Conservation (phyloP, 192 early-diverging fungal genomes). For the Backusella australiensis region DNA sequence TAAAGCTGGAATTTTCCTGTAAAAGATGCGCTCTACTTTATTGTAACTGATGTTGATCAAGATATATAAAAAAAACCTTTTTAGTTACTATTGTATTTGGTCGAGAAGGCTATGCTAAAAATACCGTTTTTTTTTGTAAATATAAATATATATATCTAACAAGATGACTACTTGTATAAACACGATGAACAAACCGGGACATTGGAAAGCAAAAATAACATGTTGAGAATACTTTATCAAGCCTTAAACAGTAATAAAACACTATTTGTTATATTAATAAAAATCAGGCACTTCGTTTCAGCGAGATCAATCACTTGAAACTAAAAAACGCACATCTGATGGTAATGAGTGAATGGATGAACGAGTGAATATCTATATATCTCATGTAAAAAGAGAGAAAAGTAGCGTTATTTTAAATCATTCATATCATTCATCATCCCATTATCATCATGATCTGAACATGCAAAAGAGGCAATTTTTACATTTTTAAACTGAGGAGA, state of each 20-base stretch:
- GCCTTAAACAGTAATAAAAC: no score
- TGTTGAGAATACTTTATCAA: no score
- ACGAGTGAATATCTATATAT: neutral
- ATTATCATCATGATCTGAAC: neutral
- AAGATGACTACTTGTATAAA: no score
- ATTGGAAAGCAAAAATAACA: no score
- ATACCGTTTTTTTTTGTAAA: no score
- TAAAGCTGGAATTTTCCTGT: neutral
- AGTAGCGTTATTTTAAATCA: neutral
- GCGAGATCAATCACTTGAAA: neutral
- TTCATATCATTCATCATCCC: neutral
- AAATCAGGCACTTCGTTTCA: no score
- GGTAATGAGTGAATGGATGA: neutral
- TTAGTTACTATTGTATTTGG: neutral
- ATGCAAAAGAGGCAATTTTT: neutral
- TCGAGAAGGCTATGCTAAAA: neutral
- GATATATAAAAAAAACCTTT: neutral
- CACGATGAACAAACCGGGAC: no score
- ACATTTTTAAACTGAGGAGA: constrained; percentile 1
- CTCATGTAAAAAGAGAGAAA: neutral
- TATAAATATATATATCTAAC: no score
- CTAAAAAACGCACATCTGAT: neutral
- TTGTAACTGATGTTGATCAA: neutral
- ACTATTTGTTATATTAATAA: no score
- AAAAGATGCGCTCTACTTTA: neutral